Evolutionary conservation across 2,329 filamentous ascomycete genomes (phyloP).

Genomic region (Aspergillus caelatus): DNA sequence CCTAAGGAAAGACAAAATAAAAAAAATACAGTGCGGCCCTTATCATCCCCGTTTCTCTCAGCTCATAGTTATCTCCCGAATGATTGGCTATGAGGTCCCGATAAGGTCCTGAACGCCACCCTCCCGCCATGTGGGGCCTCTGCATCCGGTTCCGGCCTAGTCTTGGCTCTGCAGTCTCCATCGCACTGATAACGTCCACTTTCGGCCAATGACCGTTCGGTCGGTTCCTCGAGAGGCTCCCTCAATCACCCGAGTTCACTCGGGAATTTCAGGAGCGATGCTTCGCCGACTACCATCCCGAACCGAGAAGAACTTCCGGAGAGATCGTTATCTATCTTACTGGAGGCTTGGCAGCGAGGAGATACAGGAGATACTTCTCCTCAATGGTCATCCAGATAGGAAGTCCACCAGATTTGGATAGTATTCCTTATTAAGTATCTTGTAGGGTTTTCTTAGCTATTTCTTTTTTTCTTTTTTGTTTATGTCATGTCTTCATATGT

Average conservation of each 20-base stretch:
- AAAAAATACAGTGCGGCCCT: background rate
- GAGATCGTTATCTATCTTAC: background rate
- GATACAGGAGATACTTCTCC: too few species aligned
- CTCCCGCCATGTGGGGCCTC: slow-evolving; percentile 11
- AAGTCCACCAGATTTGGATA: background rate
- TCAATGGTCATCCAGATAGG: too few species aligned
- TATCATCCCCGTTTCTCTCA: slow-evolving; percentile 21
- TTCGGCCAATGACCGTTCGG: slow-evolving; percentile 17
- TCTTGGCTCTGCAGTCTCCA: slow-evolving; percentile 9
- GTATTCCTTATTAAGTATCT: background rate
- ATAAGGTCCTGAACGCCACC: slow-evolving; percentile 24
- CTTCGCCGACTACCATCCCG: background rate
- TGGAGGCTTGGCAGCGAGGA: background rate
- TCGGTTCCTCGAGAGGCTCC: slow-evolving; percentile 1
- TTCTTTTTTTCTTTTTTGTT: too few species aligned
- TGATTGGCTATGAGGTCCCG: slow-evolving; percentile 22
- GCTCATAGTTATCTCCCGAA: slow-evolving; percentile 17
- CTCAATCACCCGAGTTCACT: slow-evolving; percentile 15
- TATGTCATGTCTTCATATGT: background rate
- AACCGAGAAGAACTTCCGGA: background rate
- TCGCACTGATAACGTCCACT: slow-evolving; percentile 20
- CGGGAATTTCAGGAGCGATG: slow-evolving; percentile 15
- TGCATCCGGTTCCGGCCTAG: slow-evolving; percentile 11
- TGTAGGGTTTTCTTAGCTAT: too few species aligned
- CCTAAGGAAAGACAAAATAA: background rate